Base-by-base conservation (phyloP, 1,284 basidiomycete species). In the Phellinidium pouzarii region DNA sequence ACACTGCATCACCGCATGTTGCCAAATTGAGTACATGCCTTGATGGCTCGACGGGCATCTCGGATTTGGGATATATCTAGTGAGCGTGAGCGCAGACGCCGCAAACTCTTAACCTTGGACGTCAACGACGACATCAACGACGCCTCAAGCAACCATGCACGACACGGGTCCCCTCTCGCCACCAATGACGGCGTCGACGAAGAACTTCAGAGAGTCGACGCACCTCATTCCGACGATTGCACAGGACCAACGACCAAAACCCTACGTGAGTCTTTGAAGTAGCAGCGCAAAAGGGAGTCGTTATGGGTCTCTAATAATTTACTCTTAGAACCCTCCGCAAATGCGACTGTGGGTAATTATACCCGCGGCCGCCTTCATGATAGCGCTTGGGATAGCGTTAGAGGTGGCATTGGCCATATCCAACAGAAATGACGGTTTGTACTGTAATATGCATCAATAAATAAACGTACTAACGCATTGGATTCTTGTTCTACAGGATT, bases 341-440 rank as follows among this genome's bases (percentile, higher is more conserved):
- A 61, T 79, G 60, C 70, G 65, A 23, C 60, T 75, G 36, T 72
- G 71, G 59, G 60, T 77, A 20, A 69, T 75, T 2, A 47, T 74
- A 11, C 66, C 63, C 0, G 66, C 70, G 5, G 68, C 74, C 25
- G 29, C 72, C 2, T 23, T 76, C 23, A 75, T 79, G 66, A 60
- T 80, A 20, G 25, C 55, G 1, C 44, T 80, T 4, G 83, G 76
- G 2, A 61, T 82, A 26, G 76, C 59, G 0, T 59, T 85, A 19
- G 76, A 81, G 56, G 59, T 75, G 14, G 75, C 64, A 17, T 63
- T 73, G 27, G 58, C 63, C 43, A 36, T 79, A 11, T 77, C 78
- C 3, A 56, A 62, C 2, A 67, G 62, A 22, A 66, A 68, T 46
- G 65, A 72, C 34, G 81, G 81, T 80, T 52, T 43, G 67, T 64